Conservation (phyloP, 1,284 basidiomycete genomes). For the Dichomitus squalens region DNA sequence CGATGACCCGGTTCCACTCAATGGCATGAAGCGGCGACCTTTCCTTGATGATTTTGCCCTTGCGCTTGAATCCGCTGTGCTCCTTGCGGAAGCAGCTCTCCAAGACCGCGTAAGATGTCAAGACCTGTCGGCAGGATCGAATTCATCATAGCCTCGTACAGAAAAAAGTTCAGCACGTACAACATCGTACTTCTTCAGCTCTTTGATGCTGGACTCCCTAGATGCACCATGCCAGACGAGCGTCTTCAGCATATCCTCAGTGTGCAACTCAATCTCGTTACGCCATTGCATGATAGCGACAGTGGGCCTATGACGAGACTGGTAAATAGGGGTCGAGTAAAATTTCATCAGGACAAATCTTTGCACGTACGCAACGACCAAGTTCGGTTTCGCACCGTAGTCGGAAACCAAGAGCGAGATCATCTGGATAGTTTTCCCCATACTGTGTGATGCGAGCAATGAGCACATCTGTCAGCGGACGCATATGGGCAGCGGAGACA, state of each 20-base stretch:
- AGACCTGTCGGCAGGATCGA: conserved; percentile 41
- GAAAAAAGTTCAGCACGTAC: conserved; percentile 50
- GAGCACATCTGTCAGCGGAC: not conserved
- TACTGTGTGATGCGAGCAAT: conserved; percentile 50
- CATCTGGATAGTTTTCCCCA: conserved; percentile 99
- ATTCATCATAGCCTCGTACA: not conserved
- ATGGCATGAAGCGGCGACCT: conserved; percentile 85
- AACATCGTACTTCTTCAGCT: conserved; percentile 87
- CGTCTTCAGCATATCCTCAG: conserved; percentile 72
- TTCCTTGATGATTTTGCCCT: conserved; percentile 87
- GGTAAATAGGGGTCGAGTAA: no score
- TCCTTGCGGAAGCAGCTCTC: conserved; percentile 96
- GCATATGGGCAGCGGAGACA: conserved; percentile 18
- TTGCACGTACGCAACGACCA: conserved; percentile 86
- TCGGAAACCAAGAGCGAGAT: conserved; percentile 89
- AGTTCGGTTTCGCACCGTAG: conserved; percentile 71
- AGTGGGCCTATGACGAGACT: conserved; percentile 62
- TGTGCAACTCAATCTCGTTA: conserved; percentile 89
- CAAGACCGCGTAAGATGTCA: conserved; percentile 84
- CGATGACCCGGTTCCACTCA: conserved; percentile 84
- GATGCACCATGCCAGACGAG: conserved; percentile 91
- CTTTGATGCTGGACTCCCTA: conserved; percentile 61
- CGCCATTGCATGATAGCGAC: conserved; percentile 99
- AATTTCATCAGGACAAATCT: no score
- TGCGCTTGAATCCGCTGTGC: conserved; percentile 88